These are phyloP conservation scores for Malus asiatica DNA, from an alignment of 306 rosid species.

Conservation along the genomic window DNA sequence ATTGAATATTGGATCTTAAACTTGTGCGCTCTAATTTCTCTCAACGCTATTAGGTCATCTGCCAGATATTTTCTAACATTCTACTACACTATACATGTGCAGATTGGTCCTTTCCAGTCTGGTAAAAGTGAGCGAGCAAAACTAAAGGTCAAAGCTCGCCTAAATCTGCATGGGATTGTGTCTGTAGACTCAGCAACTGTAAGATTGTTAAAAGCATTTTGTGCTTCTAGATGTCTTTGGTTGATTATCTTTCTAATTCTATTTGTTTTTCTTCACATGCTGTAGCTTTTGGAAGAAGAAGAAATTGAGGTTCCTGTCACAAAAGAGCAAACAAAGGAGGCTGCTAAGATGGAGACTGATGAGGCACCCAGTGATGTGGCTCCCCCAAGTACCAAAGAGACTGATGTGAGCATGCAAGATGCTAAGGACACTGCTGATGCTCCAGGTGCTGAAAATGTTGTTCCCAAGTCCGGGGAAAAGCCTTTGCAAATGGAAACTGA, in stretches of 20 bases:
- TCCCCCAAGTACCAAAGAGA: constrained; percentile 39
- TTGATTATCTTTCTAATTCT: too few relatives aligned
- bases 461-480: constrained; percentile 60
- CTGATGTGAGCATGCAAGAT: constrained; percentile 79
- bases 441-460: constrained; percentile 52
- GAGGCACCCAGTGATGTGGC: constrained; percentile 46
- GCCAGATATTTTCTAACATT: too few relatives aligned
- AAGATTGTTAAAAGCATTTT: too few relatives aligned
- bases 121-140: too few relatives aligned
- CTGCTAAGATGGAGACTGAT: constrained; percentile 70
- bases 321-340: constrained; percentile 48
- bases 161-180: too few relatives aligned
- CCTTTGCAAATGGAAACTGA: constrained; percentile 83
- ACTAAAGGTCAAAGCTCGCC: too few relatives aligned
- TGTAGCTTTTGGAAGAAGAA: constrained; percentile 86
- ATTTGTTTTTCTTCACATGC: too few relatives aligned
- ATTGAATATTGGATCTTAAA: not conserved
- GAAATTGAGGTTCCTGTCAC: constrained; percentile 67
- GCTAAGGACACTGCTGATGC: constrained; percentile 49
- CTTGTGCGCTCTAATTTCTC: not conserved
- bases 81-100: too few relatives aligned
- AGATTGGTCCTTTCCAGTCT: too few relatives aligned
- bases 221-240: too few relatives aligned
- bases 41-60: not conserved
- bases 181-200: too few relatives aligned